Evolutionary conservation across 1,284 basidiomycete genomes (phyloP), one percentile per base, ranked within the genome.

Genomic region (Cryptococcus sp.): DNA sequence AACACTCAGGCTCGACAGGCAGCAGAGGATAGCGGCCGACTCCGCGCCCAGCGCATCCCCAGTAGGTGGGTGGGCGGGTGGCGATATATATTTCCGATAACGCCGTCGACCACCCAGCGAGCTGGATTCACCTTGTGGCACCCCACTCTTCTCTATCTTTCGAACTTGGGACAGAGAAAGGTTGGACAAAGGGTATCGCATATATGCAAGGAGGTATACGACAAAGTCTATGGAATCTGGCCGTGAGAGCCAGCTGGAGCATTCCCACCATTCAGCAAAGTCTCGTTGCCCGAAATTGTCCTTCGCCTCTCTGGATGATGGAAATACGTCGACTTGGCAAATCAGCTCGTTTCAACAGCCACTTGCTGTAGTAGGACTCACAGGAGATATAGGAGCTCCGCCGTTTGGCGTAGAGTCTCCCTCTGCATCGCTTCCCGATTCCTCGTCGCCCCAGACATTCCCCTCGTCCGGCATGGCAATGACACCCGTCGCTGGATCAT

Each of bases 401-500:
- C 58, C 57, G 3, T 49, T 56, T 9, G 73, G 72, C 10, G 54
- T 61, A n/a, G 74, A 74, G 38, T 76, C 74, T 35, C 70, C 74
- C 23, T 75, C 76, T 12, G 68, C 69, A 19, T 78, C 37, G 26
- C 32, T 40, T 79, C 80, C 69, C 24, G 57, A 51, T 10, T 55
- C 56, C 25, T 58, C 59, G 45, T 72, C 78, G 14, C 71, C 72
- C 84, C 86, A 87, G 33, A 81, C 79, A 40, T 78, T 84, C 58
- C 82, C 80, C 39, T 69, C 64, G 28, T 88, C 86, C 0, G 87
- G 86, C 2, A 92, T 72, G 75, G 84, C 83, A 52, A 91, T 91
- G 35, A 90, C 84, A 0, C 88, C 89, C 12, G 56, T 41, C 36
- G 62, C 51, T 23, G 66, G 57, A 54, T 69, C 64, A 43, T 59